Evolutionary conservation across 2,329 filamentous ascomycete species (phyloP), one percentile per base, ranked within the genome.

Genomic region (Pseudogymnoascus sp.): DNA sequence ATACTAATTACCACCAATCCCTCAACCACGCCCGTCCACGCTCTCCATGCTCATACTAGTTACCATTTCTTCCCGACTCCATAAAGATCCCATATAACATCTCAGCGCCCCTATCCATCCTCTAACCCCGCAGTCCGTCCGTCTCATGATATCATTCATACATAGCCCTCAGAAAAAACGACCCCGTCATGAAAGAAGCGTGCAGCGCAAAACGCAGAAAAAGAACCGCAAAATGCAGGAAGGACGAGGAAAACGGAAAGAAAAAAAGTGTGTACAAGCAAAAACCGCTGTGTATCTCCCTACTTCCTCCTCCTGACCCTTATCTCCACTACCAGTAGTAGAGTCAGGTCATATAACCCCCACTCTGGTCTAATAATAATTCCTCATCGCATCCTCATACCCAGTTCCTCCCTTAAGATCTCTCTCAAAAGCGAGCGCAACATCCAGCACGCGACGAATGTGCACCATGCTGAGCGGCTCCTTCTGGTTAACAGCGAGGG

Each of bases 361-460:
- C 8, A 10, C 34, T 11, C 21, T 7, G 21, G n/a, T 40, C 12
- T 75, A 87, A 64, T 83, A 87, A 69, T 95, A 95, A 71, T 87
- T 90, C 68, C 88, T 82, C 91, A 95, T 93, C 0, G 90, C 90
- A 72, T 95, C 91, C 68, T 89, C 79, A 69, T 91, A 96, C 0
- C 91, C 91, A 0, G 83, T 81, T 0, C 91, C 91, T 4, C 91
- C 92, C 73, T 88, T 91, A 61, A 96, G 79, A 73, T 96, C 91
- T 31, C 86, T 83, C 67, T 93, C 89, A 74, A 96, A 96, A 37
- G 85, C 88, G 74, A 90, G 86, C 23, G 89, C 87, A 1, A 96
- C 90, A 47, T 92, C 89, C n/a, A 96, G 81, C 11, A 96, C 90
- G 66, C 90, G 84, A 68, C 83, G 84, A 72, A 96, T 88, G 71